phyloP scores from a whole-genome alignment of 768 basidiomycete species.

The Sarcodon sp. region DNA sequence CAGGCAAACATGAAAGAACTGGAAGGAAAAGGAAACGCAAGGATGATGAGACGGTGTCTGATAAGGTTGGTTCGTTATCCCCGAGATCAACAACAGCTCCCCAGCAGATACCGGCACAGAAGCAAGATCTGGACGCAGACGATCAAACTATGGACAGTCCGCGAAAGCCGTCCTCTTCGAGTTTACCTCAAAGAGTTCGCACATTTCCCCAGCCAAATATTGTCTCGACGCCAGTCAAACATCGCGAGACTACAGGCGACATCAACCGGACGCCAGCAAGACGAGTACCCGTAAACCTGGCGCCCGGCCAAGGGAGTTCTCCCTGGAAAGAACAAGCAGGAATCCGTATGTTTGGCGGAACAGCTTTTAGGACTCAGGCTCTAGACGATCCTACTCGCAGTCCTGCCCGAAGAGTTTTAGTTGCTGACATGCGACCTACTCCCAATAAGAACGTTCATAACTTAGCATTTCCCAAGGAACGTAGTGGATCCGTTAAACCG shows the following conservation, averaged over 20 bases:
- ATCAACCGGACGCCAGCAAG: constrained; percentile 46
- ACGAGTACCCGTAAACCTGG: constrained; percentile 44
- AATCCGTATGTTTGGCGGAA: constrained; percentile 17
- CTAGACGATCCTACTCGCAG: constrained; percentile 24
- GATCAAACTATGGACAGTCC: background rate
- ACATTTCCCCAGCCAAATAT: constrained; percentile 1
- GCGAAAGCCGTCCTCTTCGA: background rate
- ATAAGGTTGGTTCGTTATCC: constrained; percentile 37
- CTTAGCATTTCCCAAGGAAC: constrained; percentile 8
- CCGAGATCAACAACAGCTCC: constrained; percentile 37
- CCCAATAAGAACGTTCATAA: background rate
- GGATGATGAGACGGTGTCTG: background rate
- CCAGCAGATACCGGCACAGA: constrained; percentile 15
- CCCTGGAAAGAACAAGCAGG: constrained; percentile 34
- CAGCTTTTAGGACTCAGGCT: constrained; percentile 28
- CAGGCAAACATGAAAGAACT: constrained; percentile 1
- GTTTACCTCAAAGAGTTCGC: constrained; percentile 2
- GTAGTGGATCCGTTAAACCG: constrained; percentile 1
- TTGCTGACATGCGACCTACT: constrained; percentile 10
- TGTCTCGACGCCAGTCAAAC: constrained; percentile 12
- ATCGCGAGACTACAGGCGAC: constrained; percentile 21
- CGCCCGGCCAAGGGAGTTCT: constrained; percentile 33
- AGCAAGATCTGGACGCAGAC: background rate
- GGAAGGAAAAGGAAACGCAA: constrained; percentile 5
- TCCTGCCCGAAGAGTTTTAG: constrained; percentile 20